phyloP scores from a whole-genome alignment of 2,329 filamentous ascomycete genomes.

The Colletotrichum noveboracense region DNA sequence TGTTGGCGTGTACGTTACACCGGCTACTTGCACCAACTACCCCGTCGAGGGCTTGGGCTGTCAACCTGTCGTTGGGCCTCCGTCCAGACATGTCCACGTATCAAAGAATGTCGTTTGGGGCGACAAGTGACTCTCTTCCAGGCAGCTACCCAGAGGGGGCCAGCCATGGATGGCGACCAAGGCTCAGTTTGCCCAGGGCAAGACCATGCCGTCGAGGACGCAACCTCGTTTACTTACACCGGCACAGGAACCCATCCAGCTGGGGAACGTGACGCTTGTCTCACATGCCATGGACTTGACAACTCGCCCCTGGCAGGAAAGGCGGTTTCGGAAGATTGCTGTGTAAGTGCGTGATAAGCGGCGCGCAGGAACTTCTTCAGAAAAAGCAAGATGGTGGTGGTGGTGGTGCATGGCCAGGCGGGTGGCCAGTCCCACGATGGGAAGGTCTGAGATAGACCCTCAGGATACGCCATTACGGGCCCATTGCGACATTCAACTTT shows the following conservation, averaged over 20 bases:
- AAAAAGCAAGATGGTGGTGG: not conserved
- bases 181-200: not conserved
- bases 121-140: not conserved
- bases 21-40: constrained; percentile 11
- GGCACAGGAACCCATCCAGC: not conserved
- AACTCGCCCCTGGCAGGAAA: not conserved
- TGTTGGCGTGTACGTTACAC: not conserved
- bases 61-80: not conserved
- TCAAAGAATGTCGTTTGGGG: not conserved
- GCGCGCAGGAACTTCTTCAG: not conserved
- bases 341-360: not conserved
- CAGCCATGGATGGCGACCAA: not conserved
- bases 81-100: not conserved
- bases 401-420: not conserved
- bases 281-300: constrained; percentile 1
- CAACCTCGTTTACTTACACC: not conserved
- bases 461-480: not conserved
- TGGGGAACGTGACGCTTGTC: constrained; percentile 13
- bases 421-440: not conserved
- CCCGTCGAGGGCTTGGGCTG: not conserved
- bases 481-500: not conserved
- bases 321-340: not conserved
- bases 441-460: not conserved
- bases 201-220: not conserved
- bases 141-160: constrained; percentile 1